Evolutionary conservation across 345 rosid genomes (phyloP).

Genomic region (Rhodamnia argentea): DNA sequence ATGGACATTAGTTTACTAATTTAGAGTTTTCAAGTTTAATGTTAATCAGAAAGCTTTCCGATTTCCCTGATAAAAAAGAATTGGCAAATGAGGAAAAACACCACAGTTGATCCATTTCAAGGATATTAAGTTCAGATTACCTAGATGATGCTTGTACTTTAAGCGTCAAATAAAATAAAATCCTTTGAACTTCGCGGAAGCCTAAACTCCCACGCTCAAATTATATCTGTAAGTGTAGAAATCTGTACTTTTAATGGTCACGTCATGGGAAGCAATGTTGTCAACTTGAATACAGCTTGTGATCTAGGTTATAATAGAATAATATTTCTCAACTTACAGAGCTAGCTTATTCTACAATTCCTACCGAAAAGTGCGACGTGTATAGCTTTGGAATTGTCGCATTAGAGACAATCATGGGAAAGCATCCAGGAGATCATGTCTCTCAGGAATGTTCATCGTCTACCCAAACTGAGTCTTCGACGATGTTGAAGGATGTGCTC

Average conservation of each 20-base stretch:
- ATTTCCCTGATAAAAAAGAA: not conserved
- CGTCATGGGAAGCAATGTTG: not conserved
- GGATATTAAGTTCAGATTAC: not conserved
- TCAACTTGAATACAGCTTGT: not conserved
- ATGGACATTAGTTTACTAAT: accelerated
- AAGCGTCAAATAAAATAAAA: not conserved
- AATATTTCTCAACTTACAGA: not conserved
- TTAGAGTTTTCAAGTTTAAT: not conserved
- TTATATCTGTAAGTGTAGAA: not conserved
- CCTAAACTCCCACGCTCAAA: not conserved
- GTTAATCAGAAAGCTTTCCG: accelerated
- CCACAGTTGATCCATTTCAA: accelerated
- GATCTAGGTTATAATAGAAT: accelerated
- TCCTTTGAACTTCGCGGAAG: not conserved
- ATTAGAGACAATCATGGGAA: not conserved
- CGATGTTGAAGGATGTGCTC: not conserved
- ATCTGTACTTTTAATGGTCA: not conserved
- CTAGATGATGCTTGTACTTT: not conserved
- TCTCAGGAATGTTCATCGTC: not conserved
- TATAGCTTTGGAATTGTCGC: not conserved
- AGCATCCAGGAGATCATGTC: not conserved
- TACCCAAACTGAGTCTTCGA: accelerated
- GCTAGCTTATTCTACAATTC: accelerated
- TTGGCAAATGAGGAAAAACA: not conserved
- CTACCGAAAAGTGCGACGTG: not conserved